phyloP scores from a whole-genome alignment of 1,284 basidiomycete genomes.

The Nidula niveotomentosa region DNA sequence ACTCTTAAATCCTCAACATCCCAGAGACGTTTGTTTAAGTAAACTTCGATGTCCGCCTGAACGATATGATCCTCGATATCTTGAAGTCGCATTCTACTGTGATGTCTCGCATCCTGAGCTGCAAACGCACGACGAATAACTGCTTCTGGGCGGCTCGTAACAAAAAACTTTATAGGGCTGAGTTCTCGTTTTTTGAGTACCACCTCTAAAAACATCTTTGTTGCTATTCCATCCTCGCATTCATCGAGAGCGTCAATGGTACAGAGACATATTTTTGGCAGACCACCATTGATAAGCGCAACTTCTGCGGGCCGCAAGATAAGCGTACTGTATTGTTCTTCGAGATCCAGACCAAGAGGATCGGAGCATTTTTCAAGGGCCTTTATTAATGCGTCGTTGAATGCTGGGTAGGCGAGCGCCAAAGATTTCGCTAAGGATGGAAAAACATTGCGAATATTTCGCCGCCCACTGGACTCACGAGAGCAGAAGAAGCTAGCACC shows the following conservation, averaged over 20 bases:
- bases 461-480: slow-evolving; percentile 5
- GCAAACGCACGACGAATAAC: background rate
- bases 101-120: background rate
- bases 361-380: background rate
- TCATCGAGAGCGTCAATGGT: background rate
- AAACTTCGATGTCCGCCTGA: background rate
- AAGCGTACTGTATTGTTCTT: background rate
- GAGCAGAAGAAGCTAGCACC: slow-evolving; percentile 24
- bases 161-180: background rate
- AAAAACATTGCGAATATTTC: slow-evolving; percentile 15
- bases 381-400: background rate
- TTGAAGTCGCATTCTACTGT: background rate
- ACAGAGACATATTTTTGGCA: background rate
- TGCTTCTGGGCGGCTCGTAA: background rate
- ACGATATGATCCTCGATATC: background rate
- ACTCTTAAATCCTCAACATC: background rate
- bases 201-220: background rate
- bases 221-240: background rate
- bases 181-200: background rate
- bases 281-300: background rate
- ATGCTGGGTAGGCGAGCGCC: slow-evolving; percentile 8
- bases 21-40: background rate
- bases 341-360: background rate
- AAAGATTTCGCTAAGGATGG: slow-evolving; percentile 24
- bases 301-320: background rate